Percentiles rank a stretch among this genome's conserved stretches.
Conservation (phyloP, 768 basidiomycete genomes). For the Russula sp. region DNA sequence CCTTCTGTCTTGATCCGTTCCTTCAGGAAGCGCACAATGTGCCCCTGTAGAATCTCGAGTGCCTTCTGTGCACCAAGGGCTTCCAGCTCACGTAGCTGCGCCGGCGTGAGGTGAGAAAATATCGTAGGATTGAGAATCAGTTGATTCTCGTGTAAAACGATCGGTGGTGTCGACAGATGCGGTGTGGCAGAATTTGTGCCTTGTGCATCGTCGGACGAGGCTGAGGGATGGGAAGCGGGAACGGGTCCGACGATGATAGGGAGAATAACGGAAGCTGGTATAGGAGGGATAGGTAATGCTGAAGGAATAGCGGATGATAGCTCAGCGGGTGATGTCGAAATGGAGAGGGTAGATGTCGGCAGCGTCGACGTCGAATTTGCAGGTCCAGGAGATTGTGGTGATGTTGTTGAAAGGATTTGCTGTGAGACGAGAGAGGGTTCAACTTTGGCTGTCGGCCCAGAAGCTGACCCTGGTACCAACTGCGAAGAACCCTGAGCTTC, state of each 20-base stretch:
- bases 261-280: conserved; percentile 47
- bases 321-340: conserved; percentile 12
- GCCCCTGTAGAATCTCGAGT: conserved; percentile 69
- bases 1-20: conserved; percentile 49
- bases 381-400: conserved; percentile 23
- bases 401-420: conserved; percentile 15
- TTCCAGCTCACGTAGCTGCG: conserved; percentile 70
- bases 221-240: conserved; percentile 52
- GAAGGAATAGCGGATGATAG: conserved; percentile 6
- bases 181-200: conserved; percentile 34
- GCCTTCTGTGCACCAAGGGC: conserved; percentile 77
- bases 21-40: conserved; percentile 81
- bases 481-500: conserved; percentile 9
- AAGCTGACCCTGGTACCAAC: conserved; percentile 7
- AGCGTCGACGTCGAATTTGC: background rate
- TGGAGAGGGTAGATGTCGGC: conserved; percentile 19
- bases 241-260: conserved; percentile 74
- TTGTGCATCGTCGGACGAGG: conserved; percentile 38
- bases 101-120: conserved; percentile 67
- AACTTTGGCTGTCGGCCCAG: conserved; percentile 22
- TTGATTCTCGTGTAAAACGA: conserved; percentile 78
- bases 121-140: conserved; percentile 81
- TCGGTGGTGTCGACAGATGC: conserved; percentile 40
- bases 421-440: conserved; percentile 18
- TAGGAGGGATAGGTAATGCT: conserved; percentile 20